Base-by-base conservation (phyloP, 2,329 filamentous ascomycete genomes). In the Paecilomyces sp. region DNA sequence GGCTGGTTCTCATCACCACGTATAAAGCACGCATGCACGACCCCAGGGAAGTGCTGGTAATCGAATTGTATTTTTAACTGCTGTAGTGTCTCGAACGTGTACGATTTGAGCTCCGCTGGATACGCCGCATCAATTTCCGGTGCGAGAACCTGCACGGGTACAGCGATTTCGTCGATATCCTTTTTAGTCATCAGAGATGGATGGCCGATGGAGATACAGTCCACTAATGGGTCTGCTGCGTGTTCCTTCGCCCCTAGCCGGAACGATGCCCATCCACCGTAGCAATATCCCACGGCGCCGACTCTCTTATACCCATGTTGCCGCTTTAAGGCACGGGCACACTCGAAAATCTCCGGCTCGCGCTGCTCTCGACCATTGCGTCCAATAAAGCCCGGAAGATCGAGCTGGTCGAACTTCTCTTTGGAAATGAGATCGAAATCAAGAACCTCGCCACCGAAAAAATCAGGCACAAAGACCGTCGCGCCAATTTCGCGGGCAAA, bases 121-220 rank as follows among this genome's bases (percentile, higher is more conserved):
- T 73, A 83, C 18, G 65, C 57, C 0, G 41, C 57, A 65, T 85
- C 83, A 31, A 69, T 54, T 69, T 85, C 80, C 0, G 82, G 80
- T 1, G 80, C 80, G 6, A 85, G 64, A 4, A 83, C 69, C 70
- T 84, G 82, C n/a, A 79, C 71, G 0, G 82, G 81, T 0, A 83
- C 81, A 1, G 55, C 69, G 1, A 82, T 66, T 0, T 66, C 71
- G 13, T 79, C 74, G 18, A 85, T 76, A 59, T 85, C 82, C 18
- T 68, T 63, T 60, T 77, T 73, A 0, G 70, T 76, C 24, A 83
- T 59, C 50, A 75, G 62, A 0, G 73, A 75, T 9, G 79, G 81
- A 64, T 83, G 81, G 0, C 70, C 81, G 2, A 70, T 70, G 1
- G 73, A 70, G 41, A 82, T 72, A 63, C 72, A 77, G 59, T 83